Evolutionary conservation across 768 basidiomycete genomes (phyloP), one percentile per base, ranked within the genome.

Genomic region (Wakefieldia striispora): DNA sequence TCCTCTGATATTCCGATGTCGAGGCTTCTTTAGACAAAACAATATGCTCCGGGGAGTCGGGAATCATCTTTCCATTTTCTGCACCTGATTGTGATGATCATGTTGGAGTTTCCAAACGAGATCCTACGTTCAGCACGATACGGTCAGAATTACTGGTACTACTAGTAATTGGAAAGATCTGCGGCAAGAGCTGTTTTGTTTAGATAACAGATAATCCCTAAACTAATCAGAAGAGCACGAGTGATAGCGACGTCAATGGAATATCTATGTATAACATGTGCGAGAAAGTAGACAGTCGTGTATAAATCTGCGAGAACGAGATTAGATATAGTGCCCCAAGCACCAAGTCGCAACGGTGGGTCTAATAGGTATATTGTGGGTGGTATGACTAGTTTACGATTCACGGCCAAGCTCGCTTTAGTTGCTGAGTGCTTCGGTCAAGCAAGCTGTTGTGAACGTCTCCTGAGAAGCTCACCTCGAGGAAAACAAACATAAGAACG

Each of bases 401-500:
- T 39, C 51, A 38, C 35, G 62, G 57, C 85, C 86, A 88, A 12
- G 73, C 71, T 53, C 74, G 75, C 69, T 87, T 90, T 29, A 89
- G 66, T 88, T 88, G 86, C 86, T 88, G 55, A 44, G 34, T 36
- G 21, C 20, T 27, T 33, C 17, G 8, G 47, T 68, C 33, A 61
- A 19, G 20, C 36, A n/a, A 37, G 20, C 26, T 16, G 23, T 27
- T 8, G 1, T 2, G 9, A 40, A 29, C 51, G 13, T 45, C 24
- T 50, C 21, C 27, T 36, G 14, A 20, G 29, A 33, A n/a, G 47
- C 72, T 42, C 56, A 86, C 88, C 73, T 92, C 90, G 55, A 86
- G 85, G 69, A 91, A 90, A 41, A 92, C 84, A 67, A 91, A 93
- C 70, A 92, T 78, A 5, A 92, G 72, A 29, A 93, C 75, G 1